Percentiles rank a stretch among this genome's conserved stretches.
Evolutionary conservation across 768 basidiomycete species (phyloP).

Genomic region (Pleurotus pulmonarius): DNA sequence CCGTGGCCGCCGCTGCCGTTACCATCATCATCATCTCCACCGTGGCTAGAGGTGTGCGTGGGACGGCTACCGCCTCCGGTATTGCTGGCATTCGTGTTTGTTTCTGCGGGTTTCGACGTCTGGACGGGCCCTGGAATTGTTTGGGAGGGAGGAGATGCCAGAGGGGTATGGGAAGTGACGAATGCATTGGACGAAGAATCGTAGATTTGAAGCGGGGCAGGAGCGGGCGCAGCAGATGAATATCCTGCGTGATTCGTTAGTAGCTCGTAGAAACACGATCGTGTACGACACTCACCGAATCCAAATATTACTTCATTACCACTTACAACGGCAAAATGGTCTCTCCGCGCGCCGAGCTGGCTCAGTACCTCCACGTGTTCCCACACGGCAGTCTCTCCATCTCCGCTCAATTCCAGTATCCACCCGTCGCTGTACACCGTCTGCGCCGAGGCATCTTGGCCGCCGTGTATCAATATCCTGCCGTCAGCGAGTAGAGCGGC

Average conservation of each 20-base stretch:
- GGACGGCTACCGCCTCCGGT: constrained; percentile 13
- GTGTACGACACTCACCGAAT: constrained; percentile 50
- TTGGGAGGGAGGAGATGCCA: constrained; percentile 22
- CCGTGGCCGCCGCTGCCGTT: constrained; percentile 12
- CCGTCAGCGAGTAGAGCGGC: constrained; percentile 45
- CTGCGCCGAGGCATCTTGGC: constrained; percentile 56
- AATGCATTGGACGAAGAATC: constrained; percentile 39
- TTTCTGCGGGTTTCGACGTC: constrained; percentile 17
- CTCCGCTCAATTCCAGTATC: constrained; percentile 56
- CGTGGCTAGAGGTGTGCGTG: constrained; percentile 9
- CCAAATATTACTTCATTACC: constrained; percentile 69
- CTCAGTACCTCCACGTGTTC: constrained; percentile 42
- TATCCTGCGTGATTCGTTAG: constrained; percentile 36
- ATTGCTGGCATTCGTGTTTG: not conserved
- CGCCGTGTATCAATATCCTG: constrained; percentile 75
- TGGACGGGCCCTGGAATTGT: constrained; percentile 33
- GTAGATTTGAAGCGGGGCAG: constrained; percentile 54
- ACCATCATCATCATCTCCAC: constrained; percentile 7
- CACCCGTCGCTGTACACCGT: constrained; percentile 63
- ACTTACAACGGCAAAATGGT: constrained; percentile 68
- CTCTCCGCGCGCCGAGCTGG: constrained; percentile 59
- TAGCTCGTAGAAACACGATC: not conserved
- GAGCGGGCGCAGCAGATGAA: constrained; percentile 44
- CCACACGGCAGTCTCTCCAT: constrained; percentile 55
- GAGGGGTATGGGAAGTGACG: constrained; percentile 37